These are phyloP conservation scores for Closterium sp. DNA, from an alignment of 139 green algal genomes.

Conservation along the genomic window DNA sequence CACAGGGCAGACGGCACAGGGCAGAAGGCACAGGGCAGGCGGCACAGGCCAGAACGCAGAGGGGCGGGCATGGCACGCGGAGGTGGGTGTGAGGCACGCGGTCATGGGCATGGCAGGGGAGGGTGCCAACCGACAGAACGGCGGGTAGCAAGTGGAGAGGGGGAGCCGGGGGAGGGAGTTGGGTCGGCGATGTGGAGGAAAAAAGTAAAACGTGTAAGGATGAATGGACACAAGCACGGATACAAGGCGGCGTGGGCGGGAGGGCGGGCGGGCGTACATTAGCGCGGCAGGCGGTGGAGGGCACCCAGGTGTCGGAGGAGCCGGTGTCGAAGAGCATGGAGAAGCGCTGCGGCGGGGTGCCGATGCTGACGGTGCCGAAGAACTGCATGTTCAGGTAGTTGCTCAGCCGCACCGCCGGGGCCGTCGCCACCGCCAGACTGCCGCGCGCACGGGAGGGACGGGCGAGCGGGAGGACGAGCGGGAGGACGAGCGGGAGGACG, in stretches of 20 bases:
- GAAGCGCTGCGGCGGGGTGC: slow-evolving; percentile 87
- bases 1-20: not conserved
- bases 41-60: too few species aligned
- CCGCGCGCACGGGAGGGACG: not conserved
- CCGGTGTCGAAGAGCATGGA: slow-evolving; percentile 91
- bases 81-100: not conserved
- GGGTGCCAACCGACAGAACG: not conserved
- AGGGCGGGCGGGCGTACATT: not conserved
- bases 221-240: not conserved
- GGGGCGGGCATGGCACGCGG: not conserved
- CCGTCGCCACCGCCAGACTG: not conserved
- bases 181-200: too few species aligned
- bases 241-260: not conserved
- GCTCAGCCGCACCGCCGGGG: slow-evolving; percentile 18
- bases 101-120: not conserved
- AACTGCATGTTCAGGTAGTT: slow-evolving; percentile 74
- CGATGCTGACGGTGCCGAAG: slow-evolving; percentile 88
- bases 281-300: slow-evolving; percentile 69
- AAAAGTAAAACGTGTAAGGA: too few species aligned
- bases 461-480: too few species aligned
- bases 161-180: too few species aligned
- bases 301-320: slow-evolving; percentile 93
- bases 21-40: too few species aligned
- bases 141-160: not conserved
- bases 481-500: too few species aligned